phyloP scores from a whole-genome alignment of 805 yeast species.

The Schwanniomyces pseudopolymorphus region DNA sequence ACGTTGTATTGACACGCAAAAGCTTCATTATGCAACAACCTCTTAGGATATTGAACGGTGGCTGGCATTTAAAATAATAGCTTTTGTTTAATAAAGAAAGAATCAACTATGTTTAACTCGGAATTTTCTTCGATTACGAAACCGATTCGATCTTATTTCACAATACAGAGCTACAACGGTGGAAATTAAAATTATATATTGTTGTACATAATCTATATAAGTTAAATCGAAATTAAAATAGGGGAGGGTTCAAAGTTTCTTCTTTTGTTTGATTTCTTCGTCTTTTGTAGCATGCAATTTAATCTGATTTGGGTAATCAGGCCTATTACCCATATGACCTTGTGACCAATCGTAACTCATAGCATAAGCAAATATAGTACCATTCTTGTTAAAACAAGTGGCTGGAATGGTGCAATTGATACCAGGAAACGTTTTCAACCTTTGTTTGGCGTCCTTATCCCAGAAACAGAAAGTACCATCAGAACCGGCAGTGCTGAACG shows the following conservation, averaged over 20 bases:
- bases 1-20: constrained; percentile 34
- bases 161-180: not conserved
- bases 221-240: not conserved
- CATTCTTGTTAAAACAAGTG: constrained; percentile 78
- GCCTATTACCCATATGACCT: constrained; percentile 76
- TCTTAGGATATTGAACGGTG: constrained; percentile 16
- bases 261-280: constrained; percentile 73
- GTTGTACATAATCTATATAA: not conserved
- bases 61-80: not conserved
- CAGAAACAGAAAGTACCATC: constrained; percentile 94
- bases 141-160: not conserved
- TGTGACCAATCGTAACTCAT: constrained; percentile 94
- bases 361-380: constrained; percentile 87
- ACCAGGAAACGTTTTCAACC: constrained; percentile 77
- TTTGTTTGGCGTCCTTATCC: constrained; percentile 91
- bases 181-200: not conserved
- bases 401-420: constrained; percentile 69
- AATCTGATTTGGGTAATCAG: constrained; percentile 70
- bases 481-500: constrained; percentile 90
- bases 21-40: constrained; percentile 27
- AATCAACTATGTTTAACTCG: not conserved
- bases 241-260: constrained; percentile 17
- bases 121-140: not conserved
- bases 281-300: constrained; percentile 84
- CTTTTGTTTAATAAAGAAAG: not conserved